Evolutionary conservation across 2,329 filamentous ascomycete genomes (phyloP).

Genomic region (Colletotrichum lupini): DNA sequence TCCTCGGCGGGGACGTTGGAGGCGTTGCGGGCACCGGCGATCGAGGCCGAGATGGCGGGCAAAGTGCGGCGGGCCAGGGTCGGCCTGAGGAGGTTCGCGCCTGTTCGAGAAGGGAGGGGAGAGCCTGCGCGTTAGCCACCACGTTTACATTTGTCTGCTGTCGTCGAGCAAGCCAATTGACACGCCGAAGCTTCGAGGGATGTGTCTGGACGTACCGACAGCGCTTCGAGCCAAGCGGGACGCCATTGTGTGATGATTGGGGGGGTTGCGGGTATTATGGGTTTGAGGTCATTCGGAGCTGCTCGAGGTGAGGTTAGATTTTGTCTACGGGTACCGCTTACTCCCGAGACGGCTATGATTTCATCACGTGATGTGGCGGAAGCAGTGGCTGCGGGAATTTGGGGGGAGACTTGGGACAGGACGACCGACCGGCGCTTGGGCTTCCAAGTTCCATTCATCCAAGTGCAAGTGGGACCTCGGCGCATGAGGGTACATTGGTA

Average conservation of each 20-base stretch:
- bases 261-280: constrained; percentile 60
- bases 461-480: neutral
- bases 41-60: constrained; percentile 77
- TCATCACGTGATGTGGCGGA: constrained; percentile 48
- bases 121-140: constrained; percentile 39
- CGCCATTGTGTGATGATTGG: constrained; percentile 85
- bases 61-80: constrained; percentile 79
- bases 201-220: constrained; percentile 76
- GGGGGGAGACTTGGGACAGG: constrained; percentile 13
- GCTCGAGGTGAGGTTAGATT: constrained; percentile 56
- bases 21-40: constrained; percentile 74
- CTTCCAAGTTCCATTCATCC: neutral
- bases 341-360: constrained; percentile 47
- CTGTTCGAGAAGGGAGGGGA: constrained; percentile 56
- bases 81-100: constrained; percentile 91
- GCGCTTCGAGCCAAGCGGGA: constrained; percentile 96
- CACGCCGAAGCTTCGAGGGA: constrained; percentile 36
- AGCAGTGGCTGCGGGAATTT: constrained; percentile 39
- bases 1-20: constrained; percentile 87
- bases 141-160: constrained; percentile 4
- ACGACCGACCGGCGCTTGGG: constrained; percentile 13
- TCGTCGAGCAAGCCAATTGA: constrained; percentile 48
- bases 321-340: constrained; percentile 57
- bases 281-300: constrained; percentile 58
- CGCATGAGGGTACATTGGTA: neutral